Percentiles rank a stretch among this genome's conserved stretches.
Evolutionary conservation across 208 protist genomes (phyloP).

Genomic region (Blastocrithidia nonstop): DNA sequence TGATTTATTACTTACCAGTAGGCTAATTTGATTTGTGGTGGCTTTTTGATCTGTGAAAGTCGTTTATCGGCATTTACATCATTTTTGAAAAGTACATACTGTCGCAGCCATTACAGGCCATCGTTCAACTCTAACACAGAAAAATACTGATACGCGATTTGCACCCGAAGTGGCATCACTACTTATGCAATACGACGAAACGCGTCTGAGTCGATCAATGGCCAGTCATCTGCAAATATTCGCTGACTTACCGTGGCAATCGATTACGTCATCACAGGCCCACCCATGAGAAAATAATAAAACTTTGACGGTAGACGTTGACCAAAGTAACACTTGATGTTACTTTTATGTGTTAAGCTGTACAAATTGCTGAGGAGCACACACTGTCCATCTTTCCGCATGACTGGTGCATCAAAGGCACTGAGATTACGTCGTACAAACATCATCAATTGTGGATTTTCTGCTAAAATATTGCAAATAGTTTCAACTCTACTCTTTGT

Average conservation of each 20-base stretch:
- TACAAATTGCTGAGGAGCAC: slow-evolving; percentile 23
- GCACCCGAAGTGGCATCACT: slow-evolving; percentile 61
- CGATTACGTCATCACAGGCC: slow-evolving; percentile 37
- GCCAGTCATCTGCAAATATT: slow-evolving; percentile 62
- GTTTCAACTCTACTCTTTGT: too few species aligned
- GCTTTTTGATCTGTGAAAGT: slow-evolving; percentile 20
- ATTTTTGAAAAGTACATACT: slow-evolving; percentile 32
- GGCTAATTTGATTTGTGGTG: slow-evolving; percentile 39
- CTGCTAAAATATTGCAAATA: too few species aligned
- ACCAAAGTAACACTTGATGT: slow-evolving; percentile 27
- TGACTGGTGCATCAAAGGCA: slow-evolving; percentile 39
- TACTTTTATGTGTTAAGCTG: slow-evolving; percentile 7
- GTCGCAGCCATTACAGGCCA: slow-evolving; percentile 36
- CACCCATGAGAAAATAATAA: slow-evolving; percentile 54
- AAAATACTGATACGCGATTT: slow-evolving; percentile 57
- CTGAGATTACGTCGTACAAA: slow-evolving; percentile 26
- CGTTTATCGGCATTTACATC: slow-evolving; percentile 9
- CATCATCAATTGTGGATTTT: slow-evolving; percentile 8
- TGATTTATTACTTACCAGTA: slow-evolving; percentile 28
- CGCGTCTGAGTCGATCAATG: slow-evolving; percentile 57
- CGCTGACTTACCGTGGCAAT: slow-evolving; percentile 48
- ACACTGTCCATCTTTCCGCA: slow-evolving; percentile 11
- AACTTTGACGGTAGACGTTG: slow-evolving; percentile 31
- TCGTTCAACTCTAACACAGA: slow-evolving; percentile 5
- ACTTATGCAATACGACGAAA: slow-evolving; percentile 54